Evolutionary conservation across 2,329 filamentous ascomycete genomes (phyloP).

Genomic region (Aspergillus phoenicis): DNA sequence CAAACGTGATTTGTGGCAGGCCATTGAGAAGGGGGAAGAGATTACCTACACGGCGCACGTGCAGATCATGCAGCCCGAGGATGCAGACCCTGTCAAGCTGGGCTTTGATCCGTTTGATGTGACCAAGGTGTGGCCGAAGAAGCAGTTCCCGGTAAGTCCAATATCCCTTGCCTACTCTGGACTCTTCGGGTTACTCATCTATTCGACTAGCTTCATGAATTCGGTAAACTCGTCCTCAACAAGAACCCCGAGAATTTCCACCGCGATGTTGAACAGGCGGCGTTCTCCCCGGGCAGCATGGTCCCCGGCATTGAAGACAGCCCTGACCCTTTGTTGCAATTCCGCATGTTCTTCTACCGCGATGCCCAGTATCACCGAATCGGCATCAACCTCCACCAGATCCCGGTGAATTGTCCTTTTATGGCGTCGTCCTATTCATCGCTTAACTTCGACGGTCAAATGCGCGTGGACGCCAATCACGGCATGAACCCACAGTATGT

Average conservation of each 20-base stretch:
- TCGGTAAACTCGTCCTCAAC: conserved; percentile 55
- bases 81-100: conserved; percentile 52
- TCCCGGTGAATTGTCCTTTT: conserved; percentile 49
- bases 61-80: conserved; percentile 50
- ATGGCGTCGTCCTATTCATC: conserved; percentile 52
- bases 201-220: conserved; percentile 41
- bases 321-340: conserved; percentile 53
- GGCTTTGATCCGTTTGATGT: conserved; percentile 58
- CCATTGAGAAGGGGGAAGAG: conserved; percentile 47
- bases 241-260: conserved; percentile 58
- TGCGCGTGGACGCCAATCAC: conserved; percentile 53
- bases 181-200: too few species aligned
- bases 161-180: too few species aligned
- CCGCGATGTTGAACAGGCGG: conserved; percentile 55
- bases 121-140: conserved; percentile 56
- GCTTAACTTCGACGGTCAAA: conserved; percentile 54
- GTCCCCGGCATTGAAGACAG: conserved; percentile 56
- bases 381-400: conserved; percentile 56
- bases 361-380: conserved; percentile 57
- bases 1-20: conserved; percentile 51
- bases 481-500: conserved; percentile 54
- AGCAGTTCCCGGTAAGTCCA: conserved; percentile 45
- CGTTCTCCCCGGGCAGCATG: conserved; percentile 56
- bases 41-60: conserved; percentile 50
- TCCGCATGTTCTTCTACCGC: conserved; percentile 54